Evolutionary conservation across 2,329 filamentous ascomycete species (phyloP).

Genomic region (Hypoxylon sp.): DNA sequence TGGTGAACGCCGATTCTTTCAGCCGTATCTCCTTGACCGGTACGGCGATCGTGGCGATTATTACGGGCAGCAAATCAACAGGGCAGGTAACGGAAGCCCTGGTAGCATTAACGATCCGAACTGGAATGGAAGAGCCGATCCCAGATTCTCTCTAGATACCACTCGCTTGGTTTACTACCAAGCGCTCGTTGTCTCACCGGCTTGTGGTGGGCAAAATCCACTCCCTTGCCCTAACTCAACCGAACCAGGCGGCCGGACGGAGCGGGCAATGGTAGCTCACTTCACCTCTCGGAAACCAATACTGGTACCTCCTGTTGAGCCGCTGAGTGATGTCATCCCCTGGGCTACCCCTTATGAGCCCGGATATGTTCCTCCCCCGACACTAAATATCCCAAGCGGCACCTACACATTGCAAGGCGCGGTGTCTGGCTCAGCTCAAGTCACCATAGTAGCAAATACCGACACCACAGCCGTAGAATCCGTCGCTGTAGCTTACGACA

Average conservation of each 20-base stretch:
- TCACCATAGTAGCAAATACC: conserved; percentile 38
- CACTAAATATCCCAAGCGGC: conserved; percentile 14
- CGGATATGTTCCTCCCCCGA: conserved; percentile 25
- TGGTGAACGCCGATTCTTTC: conserved; percentile 62
- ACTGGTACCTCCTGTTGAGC: conserved; percentile 41
- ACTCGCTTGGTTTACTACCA: conserved; percentile 62
- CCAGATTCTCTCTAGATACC: conserved; percentile 59
- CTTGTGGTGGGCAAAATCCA: conserved; percentile 62
- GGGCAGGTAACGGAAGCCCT: conserved; percentile 52
- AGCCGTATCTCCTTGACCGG: conserved; percentile 61
- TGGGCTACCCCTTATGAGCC: conserved; percentile 56
- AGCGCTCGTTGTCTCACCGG: conserved; percentile 56
- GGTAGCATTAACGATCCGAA: conserved; percentile 62
- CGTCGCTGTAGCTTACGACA: conserved; percentile 54
- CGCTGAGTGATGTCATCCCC: conserved; percentile 53
- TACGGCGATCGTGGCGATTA: conserved; percentile 63
- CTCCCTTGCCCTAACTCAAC: conserved; percentile 60
- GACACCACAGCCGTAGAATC: conserved; percentile 40
- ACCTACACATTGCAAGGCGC: conserved; percentile 45
- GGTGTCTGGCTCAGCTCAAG: conserved; percentile 38
- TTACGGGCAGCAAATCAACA: conserved; percentile 62
- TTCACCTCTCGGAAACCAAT: conserved; percentile 55
- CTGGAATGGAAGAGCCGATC: conserved; percentile 66
- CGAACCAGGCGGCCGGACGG: conserved; percentile 56
- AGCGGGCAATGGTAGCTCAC: conserved; percentile 61